phyloP scores from a whole-genome alignment of 139 green algal genomes.

The Raphidocelis subcapitata region DNA sequence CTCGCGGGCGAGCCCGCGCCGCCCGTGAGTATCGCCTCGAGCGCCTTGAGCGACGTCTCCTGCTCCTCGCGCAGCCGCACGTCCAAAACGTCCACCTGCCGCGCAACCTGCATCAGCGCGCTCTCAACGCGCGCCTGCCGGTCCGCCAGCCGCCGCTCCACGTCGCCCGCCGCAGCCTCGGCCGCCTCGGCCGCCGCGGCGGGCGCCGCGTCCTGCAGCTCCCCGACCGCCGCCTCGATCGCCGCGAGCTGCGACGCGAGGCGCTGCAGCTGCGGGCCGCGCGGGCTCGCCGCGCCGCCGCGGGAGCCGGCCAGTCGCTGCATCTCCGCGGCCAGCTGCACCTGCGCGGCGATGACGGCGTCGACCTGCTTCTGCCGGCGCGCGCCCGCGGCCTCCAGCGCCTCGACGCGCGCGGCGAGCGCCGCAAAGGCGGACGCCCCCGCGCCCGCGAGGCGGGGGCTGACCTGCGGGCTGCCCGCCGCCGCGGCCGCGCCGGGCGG shows the following conservation, averaged over 20 bases:
- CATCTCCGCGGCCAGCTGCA: too few relatives aligned
- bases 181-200: not conserved
- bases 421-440: too few relatives aligned
- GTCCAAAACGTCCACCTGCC: conserved; percentile 53
- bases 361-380: too few relatives aligned
- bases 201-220: not conserved
- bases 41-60: conserved; percentile 33
- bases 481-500: too few relatives aligned
- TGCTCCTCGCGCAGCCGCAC: conserved; percentile 40
- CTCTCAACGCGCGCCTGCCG: conserved; percentile 9
- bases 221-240: conserved; percentile 1
- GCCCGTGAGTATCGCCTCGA: too few relatives aligned
- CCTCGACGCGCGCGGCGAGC: too few relatives aligned
- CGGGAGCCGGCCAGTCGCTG: too few relatives aligned
- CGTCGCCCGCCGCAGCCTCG: not conserved
- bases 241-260: not conserved
- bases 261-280: not conserved
- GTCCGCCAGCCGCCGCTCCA: conserved; percentile 36
- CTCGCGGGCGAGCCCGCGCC: too few relatives aligned
- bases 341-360: too few relatives aligned
- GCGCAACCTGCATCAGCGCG: conserved; percentile 51
- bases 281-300: not conserved
- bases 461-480: too few relatives aligned
- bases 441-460: too few relatives aligned
- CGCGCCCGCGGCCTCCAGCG: too few relatives aligned